A percentile compares a stretch with the other conserved stretches of the same genome.
Evolutionary conservation across 768 basidiomycete species (phyloP).

Genomic region (Mycena filopes): DNA sequence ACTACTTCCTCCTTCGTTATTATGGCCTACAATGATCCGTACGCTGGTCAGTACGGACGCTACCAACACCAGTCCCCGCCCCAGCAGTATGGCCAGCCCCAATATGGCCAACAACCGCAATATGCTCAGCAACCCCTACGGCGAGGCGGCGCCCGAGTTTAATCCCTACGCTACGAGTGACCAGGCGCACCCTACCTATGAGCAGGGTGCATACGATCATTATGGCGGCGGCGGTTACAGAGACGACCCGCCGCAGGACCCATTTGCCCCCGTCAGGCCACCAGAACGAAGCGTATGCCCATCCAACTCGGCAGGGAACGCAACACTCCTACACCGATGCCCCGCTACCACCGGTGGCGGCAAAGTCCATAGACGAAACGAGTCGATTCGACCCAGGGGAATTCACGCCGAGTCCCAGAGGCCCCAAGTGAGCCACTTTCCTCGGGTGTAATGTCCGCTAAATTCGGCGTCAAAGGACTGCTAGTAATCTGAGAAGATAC

Average conservation of each 20-base stretch:
- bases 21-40: conserved; percentile 70
- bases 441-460: conserved; percentile 7
- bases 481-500: conserved; percentile 60
- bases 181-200: conserved; percentile 63
- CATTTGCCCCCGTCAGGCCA: too few relatives aligned
- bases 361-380: conserved; percentile 41
- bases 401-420: conserved; percentile 48
- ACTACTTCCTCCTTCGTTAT: conserved; percentile 32
- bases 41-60: conserved; percentile 46
- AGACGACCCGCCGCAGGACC: conserved; percentile 46
- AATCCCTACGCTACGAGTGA: conserved; percentile 56
- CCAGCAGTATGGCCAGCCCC: conserved; percentile 39
- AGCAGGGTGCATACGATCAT: conserved; percentile 52
- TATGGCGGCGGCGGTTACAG: conserved; percentile 50
- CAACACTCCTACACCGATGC: conserved; percentile 14
- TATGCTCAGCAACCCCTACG: conserved; percentile 31
- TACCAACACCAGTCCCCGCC: conserved; percentile 32
- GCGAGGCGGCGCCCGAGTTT: conserved; percentile 46
- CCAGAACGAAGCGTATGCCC: not conserved
- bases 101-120: conserved; percentile 39
- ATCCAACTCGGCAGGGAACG: conserved; percentile 24
- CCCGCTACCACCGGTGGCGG: conserved; percentile 27
- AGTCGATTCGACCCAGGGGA: conserved; percentile 55
- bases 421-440: conserved; percentile 38
- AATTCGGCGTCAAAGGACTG: conserved; percentile 41